Percentiles rank a stretch among this genome's conserved stretches.
Evolutionary conservation across 345 rosid genomes (phyloP).

Genomic region (Pugionium dolabratum): DNA sequence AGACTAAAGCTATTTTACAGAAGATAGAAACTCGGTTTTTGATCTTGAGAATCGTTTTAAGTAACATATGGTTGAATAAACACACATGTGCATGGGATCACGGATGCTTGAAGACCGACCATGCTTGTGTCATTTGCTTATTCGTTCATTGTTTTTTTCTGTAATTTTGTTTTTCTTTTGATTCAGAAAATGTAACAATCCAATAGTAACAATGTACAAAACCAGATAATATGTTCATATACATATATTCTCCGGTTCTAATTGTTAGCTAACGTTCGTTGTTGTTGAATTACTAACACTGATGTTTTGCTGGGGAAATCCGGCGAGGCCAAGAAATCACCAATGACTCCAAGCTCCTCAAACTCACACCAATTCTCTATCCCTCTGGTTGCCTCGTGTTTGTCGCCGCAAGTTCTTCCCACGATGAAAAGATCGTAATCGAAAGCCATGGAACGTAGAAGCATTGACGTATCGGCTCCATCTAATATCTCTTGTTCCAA

Average conservation of each 20-base stretch:
- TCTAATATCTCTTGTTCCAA: conserved; percentile 41
- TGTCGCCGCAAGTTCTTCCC: conserved; percentile 47
- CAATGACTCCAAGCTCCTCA: conserved; percentile 60
- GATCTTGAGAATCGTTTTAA: too few species aligned
- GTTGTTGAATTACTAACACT: conserved; percentile 43
- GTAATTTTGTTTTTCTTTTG: background rate
- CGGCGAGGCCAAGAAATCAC: conserved; percentile 56
- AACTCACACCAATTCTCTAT: conserved; percentile 64
- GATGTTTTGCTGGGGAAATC: conserved; percentile 46
- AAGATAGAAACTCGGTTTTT: too few species aligned
- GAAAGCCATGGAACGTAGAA: conserved; percentile 45
- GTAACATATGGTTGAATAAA: too few species aligned
- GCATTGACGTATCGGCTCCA: conserved; percentile 45
- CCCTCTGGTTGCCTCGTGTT: conserved; percentile 38
- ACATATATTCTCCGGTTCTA: conserved; percentile 7
- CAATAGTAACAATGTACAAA: background rate
- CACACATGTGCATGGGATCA: too few species aligned
- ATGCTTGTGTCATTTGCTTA: too few species aligned
- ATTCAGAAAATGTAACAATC: background rate
- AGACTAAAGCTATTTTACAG: too few species aligned
- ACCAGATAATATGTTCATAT: background rate
- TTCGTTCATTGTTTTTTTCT: too few species aligned
- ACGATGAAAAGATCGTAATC: conserved; percentile 50
- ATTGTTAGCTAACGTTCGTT: conserved; percentile 27
- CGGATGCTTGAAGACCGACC: too few species aligned